These are phyloP conservation scores for Tetracentron sinense DNA, from an alignment of 164 flowering plant species.

Conservation along the genomic window DNA sequence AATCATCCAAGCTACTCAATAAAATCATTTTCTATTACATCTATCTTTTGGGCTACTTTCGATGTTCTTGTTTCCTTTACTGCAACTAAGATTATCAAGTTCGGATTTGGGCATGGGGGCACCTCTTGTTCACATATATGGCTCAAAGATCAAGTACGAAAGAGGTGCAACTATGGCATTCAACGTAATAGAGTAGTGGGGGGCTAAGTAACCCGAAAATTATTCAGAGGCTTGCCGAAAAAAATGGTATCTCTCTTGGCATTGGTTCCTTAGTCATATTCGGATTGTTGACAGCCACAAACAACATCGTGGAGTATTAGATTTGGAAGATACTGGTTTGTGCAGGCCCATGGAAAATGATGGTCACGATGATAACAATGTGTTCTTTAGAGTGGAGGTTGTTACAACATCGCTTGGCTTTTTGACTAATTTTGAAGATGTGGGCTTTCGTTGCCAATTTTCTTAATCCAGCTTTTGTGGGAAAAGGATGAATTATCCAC, in stretches of 20 bases:
- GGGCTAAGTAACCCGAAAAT: slow-evolving; percentile 47
- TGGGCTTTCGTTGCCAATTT: slow-evolving; percentile 66
- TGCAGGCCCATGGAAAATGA: slow-evolving; percentile 35
- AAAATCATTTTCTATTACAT: too few relatives aligned
- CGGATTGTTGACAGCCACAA: slow-evolving; percentile 29
- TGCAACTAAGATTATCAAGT: slow-evolving; percentile 50
- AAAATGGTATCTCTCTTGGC: slow-evolving; percentile 54
- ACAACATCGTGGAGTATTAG: slow-evolving; percentile 26
- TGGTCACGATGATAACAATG: slow-evolving; percentile 29
- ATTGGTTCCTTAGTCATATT: slow-evolving; percentile 53
- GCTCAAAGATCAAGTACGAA: slow-evolving; percentile 65
- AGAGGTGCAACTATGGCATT: slow-evolving; percentile 76
- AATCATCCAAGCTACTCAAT: too few relatives aligned
- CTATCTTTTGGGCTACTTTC: too few relatives aligned
- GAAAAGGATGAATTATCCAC: slow-evolving; percentile 39
- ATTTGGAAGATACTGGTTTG: slow-evolving; percentile 24
- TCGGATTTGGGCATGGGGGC: slow-evolving; percentile 25
- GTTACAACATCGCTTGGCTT: slow-evolving; percentile 67
- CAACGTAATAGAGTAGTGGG: slow-evolving; percentile 51
- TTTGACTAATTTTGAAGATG: slow-evolving; percentile 62
- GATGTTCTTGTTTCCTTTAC: too few relatives aligned
- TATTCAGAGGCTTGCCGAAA: slow-evolving; percentile 74
- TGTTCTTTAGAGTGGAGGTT: slow-evolving; percentile 47
- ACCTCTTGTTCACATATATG: slow-evolving; percentile 63
- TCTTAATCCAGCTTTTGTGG: slow-evolving; percentile 48